These are phyloP conservation scores for Botrytis porri DNA, from an alignment of 2,329 filamentous ascomycete genomes.

Conservation along the genomic window DNA sequence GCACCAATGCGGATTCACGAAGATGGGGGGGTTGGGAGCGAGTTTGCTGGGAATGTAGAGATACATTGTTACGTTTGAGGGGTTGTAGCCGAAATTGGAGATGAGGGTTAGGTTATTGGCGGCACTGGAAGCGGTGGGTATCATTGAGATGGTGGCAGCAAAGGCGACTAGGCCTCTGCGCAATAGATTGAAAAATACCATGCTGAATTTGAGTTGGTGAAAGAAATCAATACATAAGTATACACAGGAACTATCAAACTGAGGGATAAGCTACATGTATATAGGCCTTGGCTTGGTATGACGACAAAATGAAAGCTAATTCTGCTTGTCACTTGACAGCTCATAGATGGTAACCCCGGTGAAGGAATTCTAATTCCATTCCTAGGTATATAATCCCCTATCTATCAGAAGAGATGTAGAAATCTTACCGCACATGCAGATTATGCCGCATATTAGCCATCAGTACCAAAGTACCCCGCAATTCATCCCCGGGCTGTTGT, in stretches of 20 bases:
- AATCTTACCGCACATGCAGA: background rate
- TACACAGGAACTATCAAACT: no score
- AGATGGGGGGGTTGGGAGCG: slow-evolving; percentile 26
- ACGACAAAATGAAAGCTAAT: background rate
- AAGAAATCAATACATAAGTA: background rate
- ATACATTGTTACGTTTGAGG: slow-evolving; percentile 32
- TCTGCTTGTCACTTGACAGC: slow-evolving; percentile 1
- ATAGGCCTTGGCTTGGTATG: background rate
- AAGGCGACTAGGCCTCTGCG: background rate
- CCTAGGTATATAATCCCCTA: no score
- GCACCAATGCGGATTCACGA: slow-evolving; percentile 35
- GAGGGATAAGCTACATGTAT: background rate
- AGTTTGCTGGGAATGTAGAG: slow-evolving; percentile 32
- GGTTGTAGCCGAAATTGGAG: slow-evolving; percentile 28
- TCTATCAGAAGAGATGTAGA: background rate
- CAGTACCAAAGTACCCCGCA: background rate
- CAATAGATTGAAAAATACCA: background rate
- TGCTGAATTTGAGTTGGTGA: background rate
- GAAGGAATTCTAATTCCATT: background rate
- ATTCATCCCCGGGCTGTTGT: background rate
- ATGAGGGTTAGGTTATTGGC: slow-evolving; percentile 21
- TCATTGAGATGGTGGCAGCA: background rate
- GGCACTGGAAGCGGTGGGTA: background rate
- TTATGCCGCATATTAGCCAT: background rate
- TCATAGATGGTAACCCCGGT: background rate